Evolutionary conservation across 345 rosid genomes (phyloP), one percentile per base, ranked within the genome.

Genomic region (Ceriops zippeliana): DNA sequence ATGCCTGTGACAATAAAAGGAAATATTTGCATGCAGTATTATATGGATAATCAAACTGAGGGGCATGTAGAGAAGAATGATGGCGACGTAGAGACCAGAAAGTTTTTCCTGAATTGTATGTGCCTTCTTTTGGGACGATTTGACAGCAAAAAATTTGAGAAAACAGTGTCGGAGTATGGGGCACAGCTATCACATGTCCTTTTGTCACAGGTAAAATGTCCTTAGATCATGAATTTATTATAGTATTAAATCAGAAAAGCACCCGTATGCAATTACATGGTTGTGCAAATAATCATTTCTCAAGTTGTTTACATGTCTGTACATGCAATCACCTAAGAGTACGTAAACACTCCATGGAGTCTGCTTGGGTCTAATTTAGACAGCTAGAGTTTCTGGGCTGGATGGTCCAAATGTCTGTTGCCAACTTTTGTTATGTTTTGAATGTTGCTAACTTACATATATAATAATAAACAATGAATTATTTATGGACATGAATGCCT

Each of bases 71-170:
- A 77, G 69, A 71, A 78, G 63, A 83, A 81, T 75, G 83, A 69
- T 63, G 80, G 80, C 78, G 74, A 88, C 73, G 61, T 82, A 51
- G 92, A 86, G 82, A 93, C 90, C 71, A 84, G 80, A 56, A 89
- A 84, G 69, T 90, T 93, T 83, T 93, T 93, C 82, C 71, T 90
- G 51, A 87, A 80, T 73, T 89, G 97, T 79, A 71, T 93, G 68
- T 93, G 98, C 84, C 98, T 93, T 72, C 77, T 93, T 30, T 81
- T 93, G 82, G 97, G 98, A 56, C 96, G 96, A 53, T 76, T 89
- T 70, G 88, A 85, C 65, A 75, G 86, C 65, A 89, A 83, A 80
- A 89, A 81, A 73, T 76, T 90, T 54, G 89, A 89, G 79, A 80
- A 68, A 61, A 71, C 70, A 27, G 31, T 87, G 64, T 83, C 82